A percentile compares a stretch with the other conserved stretches of the same genome.
These are phyloP conservation scores for Trichoderma erinaceum DNA, from an alignment of 495 filamentous ascomycete species.

Conservation along the genomic window DNA sequence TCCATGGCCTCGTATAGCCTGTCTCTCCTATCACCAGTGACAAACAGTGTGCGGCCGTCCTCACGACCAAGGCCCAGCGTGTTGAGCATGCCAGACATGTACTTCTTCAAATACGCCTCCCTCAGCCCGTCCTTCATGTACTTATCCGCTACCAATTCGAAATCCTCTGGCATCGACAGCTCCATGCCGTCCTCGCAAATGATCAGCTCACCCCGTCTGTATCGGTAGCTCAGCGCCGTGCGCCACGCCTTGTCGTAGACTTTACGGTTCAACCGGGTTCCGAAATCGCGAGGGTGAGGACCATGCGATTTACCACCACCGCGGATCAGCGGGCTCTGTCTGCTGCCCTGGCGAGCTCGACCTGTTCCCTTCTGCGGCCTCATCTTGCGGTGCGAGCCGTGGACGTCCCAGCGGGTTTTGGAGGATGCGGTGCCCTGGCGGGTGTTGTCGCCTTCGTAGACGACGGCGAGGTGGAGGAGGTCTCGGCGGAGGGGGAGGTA, in stretches of 20 bases:
- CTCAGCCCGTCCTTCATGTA: conserved; percentile 31
- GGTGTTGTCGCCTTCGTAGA: conserved; percentile 87
- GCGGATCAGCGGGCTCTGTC: conserved; percentile 71
- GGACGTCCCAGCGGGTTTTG: conserved; percentile 79
- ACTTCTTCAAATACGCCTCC: conserved; percentile 48
- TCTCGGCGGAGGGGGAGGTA: conserved; percentile 81
- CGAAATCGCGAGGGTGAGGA: conserved; percentile 84
- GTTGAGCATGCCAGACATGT: conserved; percentile 58
- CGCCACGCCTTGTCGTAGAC: conserved; percentile 96
- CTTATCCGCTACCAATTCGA: conserved; percentile 27
- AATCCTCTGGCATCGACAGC: conserved; percentile 45
- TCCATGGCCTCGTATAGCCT: conserved; percentile 54
- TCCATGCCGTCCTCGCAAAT: conserved; percentile 70
- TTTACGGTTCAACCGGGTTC: conserved; percentile 73
- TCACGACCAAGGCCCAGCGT: conserved; percentile 64
- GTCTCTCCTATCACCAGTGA: conserved; percentile 53
- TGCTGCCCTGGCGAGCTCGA: conserved; percentile 68
- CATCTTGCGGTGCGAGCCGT: conserved; percentile 73
- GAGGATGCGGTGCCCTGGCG: conserved; percentile 81
- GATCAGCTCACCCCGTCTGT: conserved; percentile 75
- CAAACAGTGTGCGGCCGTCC: conserved; percentile 68
- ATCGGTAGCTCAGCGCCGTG: conserved; percentile 88
- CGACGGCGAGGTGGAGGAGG: conserved; percentile 83
- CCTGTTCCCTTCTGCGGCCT: conserved; percentile 81
- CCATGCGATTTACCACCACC: conserved; percentile 86